Conservation (phyloP, 1,139 yeast genomes). For the Candida anutae region DNA sequence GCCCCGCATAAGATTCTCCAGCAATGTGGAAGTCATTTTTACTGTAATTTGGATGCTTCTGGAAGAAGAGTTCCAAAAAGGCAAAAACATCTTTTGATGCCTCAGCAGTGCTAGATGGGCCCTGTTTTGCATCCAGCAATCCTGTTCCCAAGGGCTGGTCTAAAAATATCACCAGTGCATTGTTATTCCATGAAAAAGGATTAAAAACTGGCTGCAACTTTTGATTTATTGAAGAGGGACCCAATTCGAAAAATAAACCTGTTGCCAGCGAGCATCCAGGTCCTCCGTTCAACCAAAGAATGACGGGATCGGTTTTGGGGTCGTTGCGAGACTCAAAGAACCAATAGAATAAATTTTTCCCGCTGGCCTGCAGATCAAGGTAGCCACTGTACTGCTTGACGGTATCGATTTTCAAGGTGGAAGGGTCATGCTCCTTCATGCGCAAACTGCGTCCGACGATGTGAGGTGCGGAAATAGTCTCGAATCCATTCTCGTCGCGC, state of each 20-base stretch:
- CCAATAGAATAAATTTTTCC: slow-evolving; percentile 78
- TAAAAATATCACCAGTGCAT: slow-evolving; percentile 61
- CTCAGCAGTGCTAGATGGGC: slow-evolving; percentile 53
- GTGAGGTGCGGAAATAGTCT: slow-evolving; percentile 6
- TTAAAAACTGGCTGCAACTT: slow-evolving; percentile 46
- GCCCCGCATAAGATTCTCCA: slow-evolving; percentile 88
- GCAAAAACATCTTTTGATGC: slow-evolving; percentile 78
- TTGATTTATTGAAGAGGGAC: slow-evolving; percentile 50
- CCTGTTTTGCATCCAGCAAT: slow-evolving; percentile 52
- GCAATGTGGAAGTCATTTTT: slow-evolving; percentile 65
- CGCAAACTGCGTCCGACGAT: slow-evolving; percentile 31
- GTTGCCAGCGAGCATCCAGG: slow-evolving; percentile 73
- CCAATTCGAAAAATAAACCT: slow-evolving; percentile 60
- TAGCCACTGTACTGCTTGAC: slow-evolving; percentile 62
- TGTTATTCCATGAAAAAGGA: slow-evolving; percentile 63
- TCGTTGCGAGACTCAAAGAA: slow-evolving; percentile 66
- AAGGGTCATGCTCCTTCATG: slow-evolving; percentile 34
- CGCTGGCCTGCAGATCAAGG: slow-evolving; percentile 46
- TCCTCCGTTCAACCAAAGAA: slow-evolving; percentile 70
- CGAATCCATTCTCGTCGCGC: slow-evolving; percentile 6
- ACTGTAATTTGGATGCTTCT: slow-evolving; percentile 58
- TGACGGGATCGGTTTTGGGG: slow-evolving; percentile 55
- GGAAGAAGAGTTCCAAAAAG: slow-evolving; percentile 69
- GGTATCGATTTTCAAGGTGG: slow-evolving; percentile 41
- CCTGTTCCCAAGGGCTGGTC: slow-evolving; percentile 79